phyloP scores from a whole-genome alignment of 305 asterid species.

The Fraxinus dipetala region DNA sequence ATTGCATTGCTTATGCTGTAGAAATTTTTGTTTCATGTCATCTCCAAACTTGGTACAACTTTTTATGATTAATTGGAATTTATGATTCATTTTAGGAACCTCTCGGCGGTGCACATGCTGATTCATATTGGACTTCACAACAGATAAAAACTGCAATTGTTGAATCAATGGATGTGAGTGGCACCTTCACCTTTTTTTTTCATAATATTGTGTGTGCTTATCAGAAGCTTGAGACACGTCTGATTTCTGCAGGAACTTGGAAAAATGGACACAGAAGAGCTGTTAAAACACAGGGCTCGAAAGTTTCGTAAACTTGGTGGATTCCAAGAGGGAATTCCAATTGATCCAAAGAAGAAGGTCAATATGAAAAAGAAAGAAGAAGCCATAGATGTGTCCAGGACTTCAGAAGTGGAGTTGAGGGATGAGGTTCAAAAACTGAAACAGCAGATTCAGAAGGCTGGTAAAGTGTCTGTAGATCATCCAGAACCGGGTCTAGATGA shows the following conservation, averaged over 20 bases:
- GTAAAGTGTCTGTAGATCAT: constrained; percentile 33
- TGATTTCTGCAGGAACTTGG: constrained; percentile 62
- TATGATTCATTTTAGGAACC: constrained; percentile 65
- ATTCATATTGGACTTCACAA: constrained; percentile 79
- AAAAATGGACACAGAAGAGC: constrained; percentile 65
- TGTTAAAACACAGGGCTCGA: constrained; percentile 61
- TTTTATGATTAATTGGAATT: constrained; percentile 1
- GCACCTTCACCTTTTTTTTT: constrained; percentile 20
- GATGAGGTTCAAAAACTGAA: constrained; percentile 64
- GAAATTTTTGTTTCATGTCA: neutral
- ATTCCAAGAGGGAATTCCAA: constrained; percentile 65
- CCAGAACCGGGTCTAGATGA: constrained; percentile 40
- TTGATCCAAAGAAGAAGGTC: constrained; percentile 58
- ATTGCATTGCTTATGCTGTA: neutral
- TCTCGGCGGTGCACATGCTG: constrained; percentile 93
- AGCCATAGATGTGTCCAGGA: constrained; percentile 41
- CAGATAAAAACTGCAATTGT: constrained; percentile 81
- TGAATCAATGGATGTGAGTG: constrained; percentile 88
- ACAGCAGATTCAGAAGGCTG: constrained; percentile 48
- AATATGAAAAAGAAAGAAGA: constrained; percentile 69
- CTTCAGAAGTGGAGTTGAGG: constrained; percentile 49
- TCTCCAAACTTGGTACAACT: neutral
- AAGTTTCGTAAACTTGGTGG: constrained; percentile 80
- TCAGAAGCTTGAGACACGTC: constrained; percentile 21
- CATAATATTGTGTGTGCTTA: neutral